Conservation (phyloP, 805 yeast species). For the Torulaspora microellipsoides region DNA sequence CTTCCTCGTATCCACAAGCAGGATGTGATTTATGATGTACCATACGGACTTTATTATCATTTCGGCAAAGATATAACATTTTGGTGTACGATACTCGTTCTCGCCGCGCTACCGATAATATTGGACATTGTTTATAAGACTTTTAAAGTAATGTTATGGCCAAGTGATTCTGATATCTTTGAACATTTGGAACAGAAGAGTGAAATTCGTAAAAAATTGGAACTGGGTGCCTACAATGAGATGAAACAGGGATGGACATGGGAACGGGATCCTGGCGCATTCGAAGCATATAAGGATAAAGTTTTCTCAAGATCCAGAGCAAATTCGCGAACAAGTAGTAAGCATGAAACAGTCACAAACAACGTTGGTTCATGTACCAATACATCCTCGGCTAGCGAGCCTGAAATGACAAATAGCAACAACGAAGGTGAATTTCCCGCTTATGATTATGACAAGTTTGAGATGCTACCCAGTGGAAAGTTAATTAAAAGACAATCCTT, state of each 20-base stretch:
- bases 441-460: slow-evolving; percentile 38
- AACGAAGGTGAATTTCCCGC: slow-evolving; percentile 3
- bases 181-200: slow-evolving; percentile 70
- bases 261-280: slow-evolving; percentile 43
- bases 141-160: slow-evolving; percentile 49
- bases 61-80: slow-evolving; percentile 80
- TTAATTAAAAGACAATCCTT: slow-evolving; percentile 42
- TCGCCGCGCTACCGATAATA: slow-evolving; percentile 54
- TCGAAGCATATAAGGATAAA: slow-evolving; percentile 27
- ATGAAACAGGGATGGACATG: slow-evolving; percentile 77
- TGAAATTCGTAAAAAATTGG: slow-evolving; percentile 63
- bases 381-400: slow-evolving; percentile 6
- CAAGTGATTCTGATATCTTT: slow-evolving; percentile 76
- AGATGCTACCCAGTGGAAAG: slow-evolving; percentile 72
- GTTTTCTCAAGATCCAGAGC: slow-evolving; percentile 12
- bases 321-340: slow-evolving; percentile 12
- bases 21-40: slow-evolving; percentile 60
- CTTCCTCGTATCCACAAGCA: slow-evolving; percentile 63
- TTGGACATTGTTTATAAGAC: slow-evolving; percentile 64
- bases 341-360: slow-evolving; percentile 6
- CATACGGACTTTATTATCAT: slow-evolving; percentile 58
- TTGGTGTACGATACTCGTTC: slow-evolving; percentile 73
- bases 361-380: slow-evolving; percentile 6
- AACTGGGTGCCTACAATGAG: slow-evolving; percentile 65
- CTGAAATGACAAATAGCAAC: slow-evolving; percentile 2